phyloP scores from a whole-genome alignment of 345 rosid species.

The Moringa oleifera region DNA sequence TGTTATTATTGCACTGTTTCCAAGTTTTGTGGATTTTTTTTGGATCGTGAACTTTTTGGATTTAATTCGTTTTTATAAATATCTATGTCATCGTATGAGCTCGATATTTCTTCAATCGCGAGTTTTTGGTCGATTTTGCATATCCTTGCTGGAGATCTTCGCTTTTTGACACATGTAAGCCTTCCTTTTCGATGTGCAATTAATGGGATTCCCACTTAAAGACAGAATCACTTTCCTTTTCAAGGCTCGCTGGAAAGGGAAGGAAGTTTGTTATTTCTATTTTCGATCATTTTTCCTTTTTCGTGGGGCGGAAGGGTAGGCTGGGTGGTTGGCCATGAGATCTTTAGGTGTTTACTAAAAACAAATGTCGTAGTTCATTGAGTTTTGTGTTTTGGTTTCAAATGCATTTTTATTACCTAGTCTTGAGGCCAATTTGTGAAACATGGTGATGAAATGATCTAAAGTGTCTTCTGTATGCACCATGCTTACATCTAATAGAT shows the following conservation, averaged over 20 bases:
- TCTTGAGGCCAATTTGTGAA: too few relatives aligned
- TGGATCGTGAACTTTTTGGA: neutral
- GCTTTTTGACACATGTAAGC: neutral
- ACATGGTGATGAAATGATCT: too few relatives aligned
- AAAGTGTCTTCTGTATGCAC: too few relatives aligned
- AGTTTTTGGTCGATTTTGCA: neutral
- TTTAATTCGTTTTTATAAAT: neutral
- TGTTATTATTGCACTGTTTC: too few relatives aligned
- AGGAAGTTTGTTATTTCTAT: neutral
- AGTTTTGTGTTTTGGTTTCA: too few relatives aligned
- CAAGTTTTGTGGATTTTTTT: neutral
- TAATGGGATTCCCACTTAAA: neutral
- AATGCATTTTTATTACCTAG: too few relatives aligned
- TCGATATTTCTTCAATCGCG: neutral
- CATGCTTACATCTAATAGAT: too few relatives aligned
- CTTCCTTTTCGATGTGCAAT: neutral
- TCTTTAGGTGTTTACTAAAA: too few relatives aligned
- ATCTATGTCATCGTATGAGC: too few relatives aligned
- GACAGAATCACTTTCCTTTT: neutral
- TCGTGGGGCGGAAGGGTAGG: too few relatives aligned
- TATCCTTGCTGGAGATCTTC: slow-evolving; percentile 1
- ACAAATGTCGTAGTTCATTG: neutral
- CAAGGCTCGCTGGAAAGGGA: neutral
- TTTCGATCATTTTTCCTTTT: neutral
- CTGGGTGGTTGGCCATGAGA: too few relatives aligned